Evolutionary conservation across 2,329 filamentous ascomycete species (phyloP), one percentile per base, ranked within the genome.

Genomic region (Phialocephala subalpina): DNA sequence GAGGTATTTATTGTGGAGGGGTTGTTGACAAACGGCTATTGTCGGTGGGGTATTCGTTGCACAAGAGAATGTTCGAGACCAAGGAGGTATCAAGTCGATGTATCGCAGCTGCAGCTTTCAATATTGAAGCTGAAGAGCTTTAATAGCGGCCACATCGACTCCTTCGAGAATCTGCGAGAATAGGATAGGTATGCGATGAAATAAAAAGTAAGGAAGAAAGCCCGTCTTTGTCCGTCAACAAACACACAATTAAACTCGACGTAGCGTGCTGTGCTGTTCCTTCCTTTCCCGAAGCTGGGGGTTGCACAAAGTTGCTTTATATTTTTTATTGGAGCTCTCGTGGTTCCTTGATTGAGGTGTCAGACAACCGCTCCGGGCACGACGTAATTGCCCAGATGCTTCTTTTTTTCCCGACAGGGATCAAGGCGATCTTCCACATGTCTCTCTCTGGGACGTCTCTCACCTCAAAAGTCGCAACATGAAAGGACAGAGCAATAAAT

Each of bases 91-190:
- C 22, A 58, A 56, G 60, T 47, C 20, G 45, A 20, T 60, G 22
- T 16, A 49, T 52, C 1, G 22, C 20, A 20, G n/a, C 16, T 33
- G 40, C 20, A 56, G 64, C 36, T 45, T 8, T 59, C 22, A 56
- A 20, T 58, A 33, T 58, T 40, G 40, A 64, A 63, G 60, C 49
- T 58, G 35, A 16, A 52, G 47, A 68, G 67, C 67, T 66, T 67
- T 66, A 67, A 42, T 66, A 67, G 63, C 69, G 62, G 47, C 66
- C 42, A 66, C 67, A 66, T 69, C 49, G 36, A 59, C 58, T 61
- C 58, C 42, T 11, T 36, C 5, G 40, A 5, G 8, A 22, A 42
- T 40, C 2, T 52, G 60, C 16, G 42, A 33, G 22, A 33, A 14
- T 45, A n/a, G 35, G 33, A 29, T 14, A 25, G 22, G 47, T 53